Conservation (phyloP, 1,284 basidiomycete genomes). For the Boletus calvinii region DNA sequence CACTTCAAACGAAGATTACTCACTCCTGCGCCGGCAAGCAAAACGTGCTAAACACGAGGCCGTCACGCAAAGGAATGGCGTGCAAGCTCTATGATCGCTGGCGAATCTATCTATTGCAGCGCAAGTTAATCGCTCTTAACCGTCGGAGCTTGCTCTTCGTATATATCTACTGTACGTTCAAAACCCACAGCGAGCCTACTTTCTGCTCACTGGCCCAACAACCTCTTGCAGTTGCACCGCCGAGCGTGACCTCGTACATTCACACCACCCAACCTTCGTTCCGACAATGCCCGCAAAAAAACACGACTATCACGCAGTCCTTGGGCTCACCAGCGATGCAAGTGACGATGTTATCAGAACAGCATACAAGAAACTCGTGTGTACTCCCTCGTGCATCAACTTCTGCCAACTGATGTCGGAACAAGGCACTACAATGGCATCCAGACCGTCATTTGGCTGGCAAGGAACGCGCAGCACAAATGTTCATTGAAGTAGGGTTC, state of each 20-base stretch:
- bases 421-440: conserved; percentile 36
- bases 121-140: conserved; percentile 24
- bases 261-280: conserved; percentile 13
- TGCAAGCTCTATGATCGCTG: conserved; percentile 27
- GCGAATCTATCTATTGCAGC: conserved; percentile 24
- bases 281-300: conserved; percentile 31
- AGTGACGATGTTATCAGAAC: conserved; percentile 33
- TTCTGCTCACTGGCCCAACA: conserved; percentile 11
- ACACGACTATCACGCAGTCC: conserved; percentile 24
- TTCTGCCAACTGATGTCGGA: conserved; percentile 10
- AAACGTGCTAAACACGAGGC: conserved; percentile 37
- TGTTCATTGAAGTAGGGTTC: conserved; percentile 31
- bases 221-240: conserved; percentile 8
- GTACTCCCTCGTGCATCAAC: conserved; percentile 7
- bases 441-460: conserved; percentile 54
- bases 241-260: conserved; percentile 11
- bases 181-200: conserved; percentile 7
- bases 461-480: conserved; percentile 36
- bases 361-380: conserved; percentile 37
- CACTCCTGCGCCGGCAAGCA: conserved; percentile 28
- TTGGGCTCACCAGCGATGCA: conserved; percentile 33
- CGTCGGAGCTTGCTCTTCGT: conserved; percentile 23
- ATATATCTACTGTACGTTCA: conserved; percentile 29
- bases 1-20: conserved; percentile 29
- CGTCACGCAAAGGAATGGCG: conserved; percentile 17